Evolutionary conservation across 129 eudicot genomes (phyloP).

Genomic region (Centaurea solstitialis): DNA sequence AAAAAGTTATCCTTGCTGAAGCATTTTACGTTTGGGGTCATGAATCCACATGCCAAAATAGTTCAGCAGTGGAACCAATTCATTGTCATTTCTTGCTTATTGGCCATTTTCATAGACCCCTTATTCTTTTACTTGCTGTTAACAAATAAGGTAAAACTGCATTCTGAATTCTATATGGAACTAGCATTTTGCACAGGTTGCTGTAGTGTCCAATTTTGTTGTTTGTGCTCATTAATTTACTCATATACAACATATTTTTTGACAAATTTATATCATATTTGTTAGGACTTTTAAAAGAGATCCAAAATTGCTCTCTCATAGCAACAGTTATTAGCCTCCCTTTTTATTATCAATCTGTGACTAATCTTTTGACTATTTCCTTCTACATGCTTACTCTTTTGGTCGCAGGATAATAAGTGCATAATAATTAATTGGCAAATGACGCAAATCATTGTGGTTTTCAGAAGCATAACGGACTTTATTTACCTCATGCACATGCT

Average conservation of each 20-base stretch:
- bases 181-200: background rate
- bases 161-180: background rate
- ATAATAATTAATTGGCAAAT: slow-evolving; percentile 59
- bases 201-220: background rate
- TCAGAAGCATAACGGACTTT: slow-evolving; percentile 78
- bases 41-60: slow-evolving; percentile 73
- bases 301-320: background rate
- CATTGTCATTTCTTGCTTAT: slow-evolving; percentile 60
- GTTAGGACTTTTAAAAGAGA: too few relatives aligned
- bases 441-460: slow-evolving; percentile 53
- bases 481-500: slow-evolving; percentile 74
- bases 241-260: background rate
- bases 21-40: slow-evolving; percentile 54
- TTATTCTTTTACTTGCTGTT: slow-evolving; percentile 71
- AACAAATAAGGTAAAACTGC: slow-evolving; percentile 40
- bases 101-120: slow-evolving; percentile 78
- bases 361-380: slow-evolving; percentile 1
- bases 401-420: slow-evolving; percentile 62
- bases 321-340: background rate
- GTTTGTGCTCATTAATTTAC: background rate
- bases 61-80: slow-evolving; percentile 83
- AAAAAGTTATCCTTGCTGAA: slow-evolving; percentile 41
- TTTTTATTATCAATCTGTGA: background rate
- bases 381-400: slow-evolving; percentile 7
- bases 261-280: too few relatives aligned